Evolutionary conservation across 2,329 filamentous ascomycete genomes (phyloP).

Genomic region (Chaetomiaceae sp.): DNA sequence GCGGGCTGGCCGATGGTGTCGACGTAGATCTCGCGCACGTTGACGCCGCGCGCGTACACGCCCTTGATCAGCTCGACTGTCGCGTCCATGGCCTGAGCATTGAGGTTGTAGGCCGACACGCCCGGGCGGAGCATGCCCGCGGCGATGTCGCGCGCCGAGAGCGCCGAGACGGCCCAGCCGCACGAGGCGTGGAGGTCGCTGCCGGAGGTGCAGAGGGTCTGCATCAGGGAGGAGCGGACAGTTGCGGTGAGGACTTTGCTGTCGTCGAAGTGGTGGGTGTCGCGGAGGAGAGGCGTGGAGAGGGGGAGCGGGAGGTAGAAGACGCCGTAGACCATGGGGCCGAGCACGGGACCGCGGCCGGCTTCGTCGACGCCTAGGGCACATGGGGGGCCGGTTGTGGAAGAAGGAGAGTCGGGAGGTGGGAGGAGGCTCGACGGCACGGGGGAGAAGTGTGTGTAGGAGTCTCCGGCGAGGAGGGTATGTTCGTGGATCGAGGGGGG

Average conservation of each 20-base stretch:
- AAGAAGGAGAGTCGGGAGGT: conserved; percentile 25
- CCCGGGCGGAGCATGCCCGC: conserved; percentile 68
- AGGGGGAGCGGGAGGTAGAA: conserved; percentile 71
- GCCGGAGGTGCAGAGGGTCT: conserved; percentile 61
- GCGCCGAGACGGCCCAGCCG: conserved; percentile 77
- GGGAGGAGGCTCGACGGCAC: conserved; percentile 58
- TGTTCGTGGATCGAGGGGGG: conserved; percentile 62
- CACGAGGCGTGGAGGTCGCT: conserved; percentile 49
- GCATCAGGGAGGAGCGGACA: conserved; percentile 69
- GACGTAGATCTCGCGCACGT: conserved; percentile 85
- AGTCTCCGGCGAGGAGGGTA: conserved; percentile 57
- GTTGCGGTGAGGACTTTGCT: conserved; percentile 82
- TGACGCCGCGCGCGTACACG: conserved; percentile 72
- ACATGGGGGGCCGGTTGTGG: conserved; percentile 47
- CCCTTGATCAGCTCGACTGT: conserved; percentile 77
- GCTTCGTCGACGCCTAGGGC: conserved; percentile 91
- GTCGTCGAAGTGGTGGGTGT: conserved; percentile 85
- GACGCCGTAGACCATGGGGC: conserved; percentile 67
- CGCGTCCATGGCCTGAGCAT: conserved; percentile 91
- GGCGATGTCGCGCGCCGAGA: conserved; percentile 80
- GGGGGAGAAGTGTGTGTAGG: conserved; percentile 68
- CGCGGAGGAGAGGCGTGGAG: conserved; percentile 68
- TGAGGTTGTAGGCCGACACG: conserved; percentile 72
- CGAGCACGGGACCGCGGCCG: conserved; percentile 88
- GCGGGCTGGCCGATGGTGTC: conserved; percentile 86